phyloP scores from a whole-genome alignment of 2,329 filamentous ascomycete species.

The Ascochyta lentis region DNA sequence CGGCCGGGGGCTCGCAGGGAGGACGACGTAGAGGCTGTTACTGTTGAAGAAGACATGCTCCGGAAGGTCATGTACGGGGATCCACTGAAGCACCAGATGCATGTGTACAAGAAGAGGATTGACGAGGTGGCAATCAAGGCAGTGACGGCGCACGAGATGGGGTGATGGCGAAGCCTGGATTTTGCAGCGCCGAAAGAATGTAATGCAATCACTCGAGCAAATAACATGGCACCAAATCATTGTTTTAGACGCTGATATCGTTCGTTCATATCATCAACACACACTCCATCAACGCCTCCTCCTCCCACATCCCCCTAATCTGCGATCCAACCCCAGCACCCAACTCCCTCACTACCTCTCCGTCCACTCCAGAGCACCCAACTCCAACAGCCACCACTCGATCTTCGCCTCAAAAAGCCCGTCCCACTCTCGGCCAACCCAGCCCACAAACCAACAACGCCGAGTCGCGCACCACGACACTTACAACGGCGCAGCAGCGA shows the following conservation, averaged over 20 bases:
- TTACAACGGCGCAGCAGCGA: conserved; percentile 40
- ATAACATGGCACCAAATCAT: background rate
- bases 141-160: conserved; percentile 56
- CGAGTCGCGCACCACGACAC: conserved; percentile 48
- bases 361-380: conserved; percentile 42
- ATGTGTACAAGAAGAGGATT: conserved; percentile 73
- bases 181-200: background rate
- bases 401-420: conserved; percentile 32
- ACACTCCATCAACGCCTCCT: conserved; percentile 1
- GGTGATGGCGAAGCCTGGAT: background rate
- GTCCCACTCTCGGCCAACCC: conserved; percentile 49
- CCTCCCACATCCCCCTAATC: conserved; percentile 29
- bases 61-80: conserved; percentile 80
- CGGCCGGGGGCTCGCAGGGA: conserved; percentile 47
- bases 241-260: background rate
- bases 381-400: too few relatives aligned
- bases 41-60: conserved; percentile 71
- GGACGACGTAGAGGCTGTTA: conserved; percentile 69
- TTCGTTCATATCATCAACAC: too few relatives aligned
- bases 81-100: conserved; percentile 81
- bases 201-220: background rate
- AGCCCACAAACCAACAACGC: conserved; percentile 54
- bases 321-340: conserved; percentile 44
- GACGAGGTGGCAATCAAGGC: conserved; percentile 74
- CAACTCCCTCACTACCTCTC: conserved; percentile 48